A percentile compares a stretch with the other conserved stretches of the same genome.
Conservation (phyloP, 1,284 basidiomycete species). For the Neonothopanus nambi region DNA sequence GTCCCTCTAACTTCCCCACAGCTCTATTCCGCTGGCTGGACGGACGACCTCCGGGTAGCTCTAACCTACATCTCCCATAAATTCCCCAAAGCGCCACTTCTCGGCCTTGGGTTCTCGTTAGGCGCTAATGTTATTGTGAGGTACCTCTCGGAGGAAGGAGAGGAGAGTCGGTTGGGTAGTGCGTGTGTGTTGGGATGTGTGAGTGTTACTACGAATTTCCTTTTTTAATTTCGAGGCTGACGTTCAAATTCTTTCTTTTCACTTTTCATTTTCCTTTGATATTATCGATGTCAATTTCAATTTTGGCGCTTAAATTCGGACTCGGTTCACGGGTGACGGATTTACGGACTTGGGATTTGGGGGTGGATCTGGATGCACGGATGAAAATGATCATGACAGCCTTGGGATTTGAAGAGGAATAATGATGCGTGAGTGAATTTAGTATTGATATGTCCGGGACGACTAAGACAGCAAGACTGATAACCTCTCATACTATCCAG, state of each 20-base stretch:
- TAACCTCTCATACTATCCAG: conserved; percentile 33
- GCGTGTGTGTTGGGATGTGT: conserved; percentile 85
- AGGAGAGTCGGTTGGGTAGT: conserved; percentile 68
- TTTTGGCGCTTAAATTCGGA: too few species aligned
- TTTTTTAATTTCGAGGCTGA: too few species aligned
- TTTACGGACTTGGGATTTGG: too few species aligned
- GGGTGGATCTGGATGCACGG: too few species aligned
- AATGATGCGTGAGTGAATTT: conserved; percentile 45
- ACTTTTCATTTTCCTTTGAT: too few species aligned
- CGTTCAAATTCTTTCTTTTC: too few species aligned
- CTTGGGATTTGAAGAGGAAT: conserved; percentile 74
- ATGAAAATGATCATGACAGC: conserved; percentile 41
- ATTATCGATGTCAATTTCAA: too few species aligned
- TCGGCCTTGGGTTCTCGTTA: conserved; percentile 92
- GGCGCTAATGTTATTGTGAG: conserved; percentile 90
- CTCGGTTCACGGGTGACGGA: too few species aligned
- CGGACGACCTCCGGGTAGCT: conserved; percentile 83
- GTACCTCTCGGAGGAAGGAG: conserved; percentile 87
- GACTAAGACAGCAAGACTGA: not conserved
- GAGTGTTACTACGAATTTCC: too few species aligned
- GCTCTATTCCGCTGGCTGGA: conserved; percentile 85
- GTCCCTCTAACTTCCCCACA: conserved; percentile 80
- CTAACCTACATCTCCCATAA: conserved; percentile 73
- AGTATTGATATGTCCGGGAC: conserved; percentile 8
- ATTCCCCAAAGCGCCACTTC: conserved; percentile 80